Evolutionary conservation across 2,329 filamentous ascomycete species (phyloP).

Genomic region (Colletotrichum acutatum): DNA sequence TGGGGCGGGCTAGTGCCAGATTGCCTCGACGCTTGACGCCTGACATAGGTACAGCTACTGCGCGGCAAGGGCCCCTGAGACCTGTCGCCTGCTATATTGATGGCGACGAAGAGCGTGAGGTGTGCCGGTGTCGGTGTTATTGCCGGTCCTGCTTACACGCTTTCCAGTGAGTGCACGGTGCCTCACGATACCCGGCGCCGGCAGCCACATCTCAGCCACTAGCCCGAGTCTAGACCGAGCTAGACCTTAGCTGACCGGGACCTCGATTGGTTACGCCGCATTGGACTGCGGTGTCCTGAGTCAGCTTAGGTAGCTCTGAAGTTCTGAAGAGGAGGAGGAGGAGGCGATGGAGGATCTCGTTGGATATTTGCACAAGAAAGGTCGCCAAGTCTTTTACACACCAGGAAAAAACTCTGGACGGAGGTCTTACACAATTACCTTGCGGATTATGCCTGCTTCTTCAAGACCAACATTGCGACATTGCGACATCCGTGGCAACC

Average conservation of each 20-base stretch:
- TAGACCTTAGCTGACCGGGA: not conserved
- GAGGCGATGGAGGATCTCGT: no score
- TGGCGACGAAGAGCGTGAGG: not conserved
- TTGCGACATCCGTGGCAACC: conserved; percentile 7
- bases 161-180: not conserved
- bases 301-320: not conserved
- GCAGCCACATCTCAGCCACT: conserved; percentile 22
- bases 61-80: not conserved
- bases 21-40: not conserved
- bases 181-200: conserved; percentile 2
- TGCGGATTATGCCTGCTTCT: conserved; percentile 15
- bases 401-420: conserved; percentile 3
- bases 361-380: not conserved
- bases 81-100: not conserved
- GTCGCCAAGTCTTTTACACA: not conserved
- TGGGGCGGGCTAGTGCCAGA: no score
- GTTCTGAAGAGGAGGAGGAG: no score
- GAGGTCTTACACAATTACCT: not conserved
- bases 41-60: not conserved
- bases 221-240: conserved; percentile 1
- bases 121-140: not conserved
- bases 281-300: not conserved
- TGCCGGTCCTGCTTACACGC: not conserved
- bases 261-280: not conserved
- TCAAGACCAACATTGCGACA: not conserved